Conservation (phyloP, 805 yeast genomes). For the Schizosaccharomyces osmophilus region DNA sequence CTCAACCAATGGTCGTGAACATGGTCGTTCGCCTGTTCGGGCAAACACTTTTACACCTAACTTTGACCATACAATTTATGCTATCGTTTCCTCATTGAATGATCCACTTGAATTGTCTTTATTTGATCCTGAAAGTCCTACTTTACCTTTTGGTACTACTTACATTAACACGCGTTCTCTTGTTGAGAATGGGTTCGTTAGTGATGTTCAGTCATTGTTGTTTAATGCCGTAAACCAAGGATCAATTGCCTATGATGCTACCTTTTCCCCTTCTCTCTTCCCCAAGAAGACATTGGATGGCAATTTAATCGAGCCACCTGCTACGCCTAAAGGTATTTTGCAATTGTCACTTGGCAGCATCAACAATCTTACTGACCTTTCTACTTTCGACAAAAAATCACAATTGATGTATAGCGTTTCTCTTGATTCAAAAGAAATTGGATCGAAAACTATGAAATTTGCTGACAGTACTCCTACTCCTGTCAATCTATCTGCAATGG, state of each 20-base stretch:
- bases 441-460: neutral
- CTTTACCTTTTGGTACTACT: slow-evolving; percentile 53
- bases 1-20: slow-evolving; percentile 22
- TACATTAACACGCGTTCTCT: slow-evolving; percentile 50
- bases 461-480: neutral
- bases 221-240: slow-evolving; percentile 77
- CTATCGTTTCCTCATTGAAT: slow-evolving; percentile 48
- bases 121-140: slow-evolving; percentile 57
- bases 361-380: slow-evolving; percentile 19
- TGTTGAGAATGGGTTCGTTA: slow-evolving; percentile 23
- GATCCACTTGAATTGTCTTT: slow-evolving; percentile 59
- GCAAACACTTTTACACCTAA: slow-evolving; percentile 44
- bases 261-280: slow-evolving; percentile 48
- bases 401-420: neutral
- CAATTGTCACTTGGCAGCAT: slow-evolving; percentile 41
- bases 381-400: neutral
- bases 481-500: neutral
- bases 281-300: slow-evolving; percentile 43
- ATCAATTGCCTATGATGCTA: slow-evolving; percentile 38
- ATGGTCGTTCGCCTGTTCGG: slow-evolving; percentile 47
- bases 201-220: slow-evolving; percentile 31
- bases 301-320: slow-evolving; percentile 64
- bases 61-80: slow-evolving; percentile 59
- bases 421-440: neutral
- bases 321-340: slow-evolving; percentile 78